Base-by-base conservation (phyloP, 495 filamentous ascomycete genomes). In the Penicilliopsis zonata region DNA sequence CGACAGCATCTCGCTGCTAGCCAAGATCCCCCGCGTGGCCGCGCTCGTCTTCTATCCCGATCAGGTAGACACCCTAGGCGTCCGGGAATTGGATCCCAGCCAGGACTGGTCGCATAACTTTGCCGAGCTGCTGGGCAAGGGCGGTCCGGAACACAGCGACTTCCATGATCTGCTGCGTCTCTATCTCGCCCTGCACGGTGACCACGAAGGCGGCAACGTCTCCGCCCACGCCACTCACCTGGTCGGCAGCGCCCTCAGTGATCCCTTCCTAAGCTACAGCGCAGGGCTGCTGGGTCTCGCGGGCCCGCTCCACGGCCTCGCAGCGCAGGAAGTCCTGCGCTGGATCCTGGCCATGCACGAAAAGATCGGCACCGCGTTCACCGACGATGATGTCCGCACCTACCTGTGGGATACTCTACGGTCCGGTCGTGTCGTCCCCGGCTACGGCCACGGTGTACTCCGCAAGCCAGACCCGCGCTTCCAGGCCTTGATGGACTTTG, bases 51-150 rank as follows among this genome's bases (percentile, higher is more conserved):
- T 96, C 69, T 84, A 92, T 41, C 82, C 87, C 3, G 76, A 77
- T 22, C 64, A 82, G 34, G 69, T 90, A 40, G 87, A 95, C 48
- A 50, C 69, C 18, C 57, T 65, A 13, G 61, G 59, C n/a, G 49
- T 17, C 9, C 56, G 63, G 42, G 40, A 44, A 15, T 59, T 66
- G 2, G 53, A 66, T 32, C 40, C 42, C 4, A 63, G 79, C 27
- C 86, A 95, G 60, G 90, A 98, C 53, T 98, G 90, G 90, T 76
- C 86, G 0, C 86, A 94, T 69, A 98, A 98, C 65, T 96, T 94
- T 41, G 90, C 90, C 24, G 82, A 86, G 49, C 87, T 96, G 72
- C 75, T 98, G 18, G 90, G 90, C 45, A 94, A 90, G 60, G 77
- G 75, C 25, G 86, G 86, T 37, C 68, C 73, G 44, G 63, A 87